Base-by-base conservation (phyloP, 1,284 basidiomycete species). In the Porodaedalea pini region DNA sequence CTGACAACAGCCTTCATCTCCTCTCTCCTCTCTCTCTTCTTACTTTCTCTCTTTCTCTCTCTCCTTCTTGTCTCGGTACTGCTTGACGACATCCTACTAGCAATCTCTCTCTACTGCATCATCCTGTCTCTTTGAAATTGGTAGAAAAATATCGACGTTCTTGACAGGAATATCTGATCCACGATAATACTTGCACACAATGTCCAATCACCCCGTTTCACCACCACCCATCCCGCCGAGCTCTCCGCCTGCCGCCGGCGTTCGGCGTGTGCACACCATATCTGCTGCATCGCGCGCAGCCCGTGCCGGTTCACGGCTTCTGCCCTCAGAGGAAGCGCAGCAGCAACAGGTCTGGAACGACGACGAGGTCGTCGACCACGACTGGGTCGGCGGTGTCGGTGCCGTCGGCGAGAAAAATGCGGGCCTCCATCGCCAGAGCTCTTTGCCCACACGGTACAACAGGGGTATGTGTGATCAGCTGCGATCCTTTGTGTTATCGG, bases 211-310 rank as follows among this genome's bases (percentile, higher is more conserved):
- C 31, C 59, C 59, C 27, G 55, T 57, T 32, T 57, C 54, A 7
- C 59, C 59, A 8, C 55, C 73, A 17, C 73, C 73, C 41, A 69
- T 71, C 7, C 72, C 71, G 7, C 44, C 66, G 13, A 64, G 64
- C 5, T 60, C 65, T 36, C 63, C 64, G 43, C 65, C 64, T 21
- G 66, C 66, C 43, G 62, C 65, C 43, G 74, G 75, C 37, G 85
- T 89, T 25, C 78, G 89, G 64, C 81, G 89, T 47, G 86, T 90
- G 68, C 90, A 92, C 66, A 92, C 89, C 51, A 91, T 92, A 72
- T 83, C 89, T 31, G 81, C 87, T 15, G 76, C 88, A 37, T 89
- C 87, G 51, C 79, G 89, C 63, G 74, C 79, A 5, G 77, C 83
- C 43, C 75, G 88, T 55, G 73, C 80, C 15, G 77, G 72, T 51